Conservation (phyloP, 441 rosid species). For the Euphorbia schlechtendalii region DNA sequence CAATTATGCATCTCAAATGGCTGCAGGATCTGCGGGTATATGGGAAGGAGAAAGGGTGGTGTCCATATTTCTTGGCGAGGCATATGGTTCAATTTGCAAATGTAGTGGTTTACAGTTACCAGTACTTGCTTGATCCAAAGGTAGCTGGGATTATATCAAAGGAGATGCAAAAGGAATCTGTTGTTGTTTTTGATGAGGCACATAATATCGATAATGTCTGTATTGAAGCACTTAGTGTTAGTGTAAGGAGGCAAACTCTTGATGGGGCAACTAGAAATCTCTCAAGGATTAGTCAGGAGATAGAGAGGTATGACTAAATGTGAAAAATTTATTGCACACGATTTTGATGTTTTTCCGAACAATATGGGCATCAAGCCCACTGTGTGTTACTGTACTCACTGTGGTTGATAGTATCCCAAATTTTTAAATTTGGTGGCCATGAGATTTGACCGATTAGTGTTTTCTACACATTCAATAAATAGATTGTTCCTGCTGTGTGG, state of each 20-base stretch:
- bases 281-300: constrained; percentile 58
- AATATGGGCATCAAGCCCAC: background rate
- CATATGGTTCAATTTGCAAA: constrained; percentile 94
- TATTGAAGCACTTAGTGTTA: constrained; percentile 94
- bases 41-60: constrained; percentile 85
- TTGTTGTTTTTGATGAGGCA: constrained; percentile 93
- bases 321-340: background rate
- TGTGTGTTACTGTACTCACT: background rate
- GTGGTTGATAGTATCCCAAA: background rate
- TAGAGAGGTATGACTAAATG: constrained; percentile 54
- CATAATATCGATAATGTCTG: constrained; percentile 96
- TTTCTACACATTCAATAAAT: background rate
- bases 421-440: background rate
- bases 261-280: constrained; percentile 95
- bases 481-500: background rate
- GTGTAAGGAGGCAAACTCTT: constrained; percentile 80
- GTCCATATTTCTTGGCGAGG: constrained; percentile 86
- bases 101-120: constrained; percentile 89
- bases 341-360: background rate
- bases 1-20: constrained; percentile 7
- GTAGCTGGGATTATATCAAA: constrained; percentile 94
- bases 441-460: background rate
- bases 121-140: constrained; percentile 91
- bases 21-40: constrained; percentile 70
- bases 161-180: constrained; percentile 91